A percentile compares a stretch with the other conserved stretches of the same genome.
phyloP scores from a whole-genome alignment of 1,139 yeast genomes.

The Hyphopichia wangnamkhiaoensis region DNA sequence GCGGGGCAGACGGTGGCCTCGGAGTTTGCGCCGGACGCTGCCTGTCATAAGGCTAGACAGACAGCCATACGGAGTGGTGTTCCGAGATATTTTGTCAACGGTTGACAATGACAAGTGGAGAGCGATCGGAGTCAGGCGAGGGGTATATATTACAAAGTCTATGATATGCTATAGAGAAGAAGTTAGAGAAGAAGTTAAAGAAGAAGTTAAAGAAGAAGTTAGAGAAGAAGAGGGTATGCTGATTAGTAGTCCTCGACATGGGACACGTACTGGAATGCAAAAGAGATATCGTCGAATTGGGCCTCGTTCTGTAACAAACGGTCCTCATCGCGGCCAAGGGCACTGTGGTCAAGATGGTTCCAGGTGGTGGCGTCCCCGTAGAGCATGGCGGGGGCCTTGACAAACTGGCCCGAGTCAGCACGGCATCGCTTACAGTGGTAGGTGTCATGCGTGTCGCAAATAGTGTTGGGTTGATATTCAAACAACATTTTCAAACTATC shows the following conservation, averaged over 20 bases:
- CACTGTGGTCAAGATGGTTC: slow-evolving; percentile 80
- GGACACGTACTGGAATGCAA: slow-evolving; percentile 91
- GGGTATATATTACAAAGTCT: too few relatives aligned
- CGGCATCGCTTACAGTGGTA: slow-evolving; percentile 84
- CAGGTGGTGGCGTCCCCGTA: slow-evolving; percentile 98
- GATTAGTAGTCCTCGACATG: slow-evolving; percentile 36
- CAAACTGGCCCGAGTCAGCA: slow-evolving; percentile 54
- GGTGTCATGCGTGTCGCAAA: slow-evolving; percentile 91
- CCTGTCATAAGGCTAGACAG: background rate
- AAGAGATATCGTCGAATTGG: slow-evolving; percentile 68
- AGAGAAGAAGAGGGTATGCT: background rate
- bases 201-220: background rate
- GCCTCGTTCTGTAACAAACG: slow-evolving; percentile 72
- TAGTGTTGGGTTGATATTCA: slow-evolving; percentile 64
- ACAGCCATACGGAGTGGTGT: background rate
- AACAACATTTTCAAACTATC: slow-evolving; percentile 79
- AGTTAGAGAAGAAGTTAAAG: too few relatives aligned
- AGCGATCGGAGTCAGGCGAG: too few relatives aligned
- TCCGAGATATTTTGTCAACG: background rate
- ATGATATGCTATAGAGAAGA: too few relatives aligned
- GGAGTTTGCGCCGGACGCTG: too few relatives aligned
- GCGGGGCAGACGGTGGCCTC: background rate
- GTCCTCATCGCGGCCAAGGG: slow-evolving; percentile 70
- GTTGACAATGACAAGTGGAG: too few relatives aligned
- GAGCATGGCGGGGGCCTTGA: slow-evolving; percentile 81